phyloP scores from a whole-genome alignment of 306 rosid genomes.

The Malus domestica region DNA sequence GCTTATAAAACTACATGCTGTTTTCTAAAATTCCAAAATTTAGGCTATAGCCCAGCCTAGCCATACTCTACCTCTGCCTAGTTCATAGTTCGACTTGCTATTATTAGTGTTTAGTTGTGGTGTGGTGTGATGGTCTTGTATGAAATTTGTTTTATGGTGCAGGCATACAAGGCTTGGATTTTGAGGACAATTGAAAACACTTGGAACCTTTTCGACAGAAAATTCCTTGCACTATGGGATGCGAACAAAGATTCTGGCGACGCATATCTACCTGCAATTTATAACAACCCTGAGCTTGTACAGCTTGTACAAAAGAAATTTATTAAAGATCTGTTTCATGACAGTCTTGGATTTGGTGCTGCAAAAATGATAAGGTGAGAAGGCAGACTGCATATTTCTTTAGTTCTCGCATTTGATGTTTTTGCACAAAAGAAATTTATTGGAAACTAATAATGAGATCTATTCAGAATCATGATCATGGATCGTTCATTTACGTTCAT shows the following conservation, averaged over 20 bases:
- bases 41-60: too few relatives aligned
- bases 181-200: constrained; percentile 68
- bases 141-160: constrained; percentile 14
- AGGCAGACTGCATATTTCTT: neutral
- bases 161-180: constrained; percentile 83
- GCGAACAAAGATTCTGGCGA: constrained; percentile 67
- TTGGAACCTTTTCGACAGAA: constrained; percentile 66
- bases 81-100: neutral
- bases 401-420: neutral
- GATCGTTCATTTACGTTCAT: neutral
- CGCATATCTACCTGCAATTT: constrained; percentile 73
- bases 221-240: constrained; percentile 70
- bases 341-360: constrained; percentile 80
- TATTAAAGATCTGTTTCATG: constrained; percentile 62
- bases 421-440: neutral
- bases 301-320: constrained; percentile 54
- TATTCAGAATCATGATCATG: too few relatives aligned
- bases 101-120: neutral
- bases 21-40: too few relatives aligned
- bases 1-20: too few relatives aligned
- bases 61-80: too few relatives aligned
- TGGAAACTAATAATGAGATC: neutral
- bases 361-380: constrained; percentile 88
- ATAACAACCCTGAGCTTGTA: constrained; percentile 56
- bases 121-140: neutral